These are phyloP conservation scores for Polychytrium aggregatum DNA, from an alignment of 192 early-diverging fungal species.

Conservation along the genomic window DNA sequence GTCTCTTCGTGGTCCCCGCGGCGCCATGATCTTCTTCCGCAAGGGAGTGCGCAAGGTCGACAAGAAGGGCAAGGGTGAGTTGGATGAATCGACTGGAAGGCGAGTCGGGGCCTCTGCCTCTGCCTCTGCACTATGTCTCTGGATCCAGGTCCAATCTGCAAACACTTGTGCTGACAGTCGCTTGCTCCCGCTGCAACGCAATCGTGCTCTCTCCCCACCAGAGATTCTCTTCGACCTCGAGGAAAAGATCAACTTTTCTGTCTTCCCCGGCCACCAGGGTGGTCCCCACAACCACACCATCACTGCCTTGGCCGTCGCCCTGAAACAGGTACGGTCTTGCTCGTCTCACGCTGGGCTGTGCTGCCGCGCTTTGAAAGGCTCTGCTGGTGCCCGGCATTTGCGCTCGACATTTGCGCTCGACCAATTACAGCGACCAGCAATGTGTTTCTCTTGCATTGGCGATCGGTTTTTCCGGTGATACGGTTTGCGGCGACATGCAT, in stretches of 20 bases:
- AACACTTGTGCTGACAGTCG: too few species aligned
- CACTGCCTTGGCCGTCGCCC: conserved; percentile 83
- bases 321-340: conserved; percentile 59
- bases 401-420: too few species aligned
- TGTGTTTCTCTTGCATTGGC: too few species aligned
- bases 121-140: too few species aligned
- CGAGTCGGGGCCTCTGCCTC: too few species aligned
- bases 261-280: conserved; percentile 98
- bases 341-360: neutral
- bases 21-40: conserved; percentile 97
- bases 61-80: conserved; percentile 77
- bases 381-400: too few species aligned
- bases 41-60: conserved; percentile 76
- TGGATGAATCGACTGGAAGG: neutral
- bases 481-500: too few species aligned
- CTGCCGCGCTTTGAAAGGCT: neutral
- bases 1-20: conserved; percentile 93
- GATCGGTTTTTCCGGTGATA: too few species aligned
- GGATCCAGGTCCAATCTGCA: too few species aligned
- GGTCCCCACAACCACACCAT: conserved; percentile 99
- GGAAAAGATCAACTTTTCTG: conserved; percentile 85
- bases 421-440: too few species aligned
- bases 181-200: too few species aligned
- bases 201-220: too few species aligned
- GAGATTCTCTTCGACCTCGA: conserved; percentile 86